Evolutionary conservation across 805 yeast genomes (phyloP), one percentile per base, ranked within the genome.

Genomic region (Teunomyces aglyptinius): DNA sequence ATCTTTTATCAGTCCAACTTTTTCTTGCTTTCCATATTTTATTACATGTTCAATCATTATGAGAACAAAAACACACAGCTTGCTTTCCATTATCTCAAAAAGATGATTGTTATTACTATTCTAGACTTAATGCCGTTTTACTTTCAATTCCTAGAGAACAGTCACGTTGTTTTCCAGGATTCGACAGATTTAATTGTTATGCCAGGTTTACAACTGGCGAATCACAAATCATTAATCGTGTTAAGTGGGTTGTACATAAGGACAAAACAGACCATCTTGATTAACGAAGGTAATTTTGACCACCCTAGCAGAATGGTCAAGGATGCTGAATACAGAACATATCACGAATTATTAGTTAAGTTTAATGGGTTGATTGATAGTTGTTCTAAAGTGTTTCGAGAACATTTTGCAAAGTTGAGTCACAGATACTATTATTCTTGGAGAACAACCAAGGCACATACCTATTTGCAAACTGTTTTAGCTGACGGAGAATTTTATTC

Each of bases 371-470:
- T 43, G 31, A 11, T 48, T 5, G 45, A 33, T 2, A 36, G 16
- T 6, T 36, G 47, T 10, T 27, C 38, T 8, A 26, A 20, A 26
- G 34, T 47, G 4, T 48, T 48, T 41, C 28, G 48, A 18, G 47
- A 45, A 5, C 45, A 46, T 24, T 26, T 52, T 18, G 29, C 65
- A 15, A 69, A 71, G 33, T 63, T 85, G 29, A 79, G 87, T 16
- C 70, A 67, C 20, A 73, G 81, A 51, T 85, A 83, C 57, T 81
- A 80, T 48, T 83, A 82, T 57, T 86, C 89, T 2, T 82, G 84
- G 82, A 76, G 86, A 63, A 74, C 85, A 58, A 71, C 80, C 31
- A 83, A 82, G 54, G 83, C 86, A 0, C 79, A 77, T 43, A 60
- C 60, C 5, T 73, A 67, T 38, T 54, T 81, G 16, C 51, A 74